Conservation (phyloP, 1,284 basidiomycete species). For the Malassezia japonica region DNA sequence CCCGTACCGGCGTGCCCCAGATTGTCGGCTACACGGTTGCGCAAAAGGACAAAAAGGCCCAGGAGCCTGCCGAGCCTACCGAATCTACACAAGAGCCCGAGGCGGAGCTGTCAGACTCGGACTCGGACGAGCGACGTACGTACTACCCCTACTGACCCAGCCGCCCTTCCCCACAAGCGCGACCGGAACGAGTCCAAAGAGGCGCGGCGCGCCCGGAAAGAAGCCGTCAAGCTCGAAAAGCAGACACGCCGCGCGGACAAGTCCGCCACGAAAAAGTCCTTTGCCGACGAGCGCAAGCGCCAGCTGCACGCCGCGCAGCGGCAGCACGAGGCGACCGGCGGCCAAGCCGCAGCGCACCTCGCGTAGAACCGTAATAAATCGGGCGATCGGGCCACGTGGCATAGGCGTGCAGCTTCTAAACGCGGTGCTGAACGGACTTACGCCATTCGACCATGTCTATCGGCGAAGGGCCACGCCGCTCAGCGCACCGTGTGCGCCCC, state of each 20-base stretch:
- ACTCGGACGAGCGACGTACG: no score
- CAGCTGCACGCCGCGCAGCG: conserved; percentile 28
- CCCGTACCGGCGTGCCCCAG: conserved; percentile 37
- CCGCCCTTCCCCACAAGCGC: conserved; percentile 10
- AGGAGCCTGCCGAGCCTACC: no score
- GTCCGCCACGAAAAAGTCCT: conserved; percentile 30
- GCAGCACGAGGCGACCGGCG: conserved; percentile 26
- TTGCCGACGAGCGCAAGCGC: conserved; percentile 30
- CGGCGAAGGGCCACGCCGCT: background rate
- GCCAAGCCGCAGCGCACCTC: conserved; percentile 23
- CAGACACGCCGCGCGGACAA: conserved; percentile 31
- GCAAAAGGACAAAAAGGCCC: conserved; percentile 17
- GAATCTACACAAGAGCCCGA: no score
- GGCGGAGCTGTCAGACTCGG: no score
- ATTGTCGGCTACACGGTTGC: conserved; percentile 34
- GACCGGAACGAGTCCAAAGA: conserved; percentile 61
- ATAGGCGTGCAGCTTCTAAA: background rate
- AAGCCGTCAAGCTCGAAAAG: conserved; percentile 62
- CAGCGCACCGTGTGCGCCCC: background rate
- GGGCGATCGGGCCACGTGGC: background rate
- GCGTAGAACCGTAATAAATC: conserved; percentile 5
- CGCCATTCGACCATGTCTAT: background rate
- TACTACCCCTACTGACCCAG: background rate
- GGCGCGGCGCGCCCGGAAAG: conserved; percentile 77
- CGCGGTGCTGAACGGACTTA: no score